A percentile compares a stretch with the other conserved stretches of the same genome.
Conservation (phyloP, 1,284 basidiomycete genomes). For the Fomitopsis palustris region DNA sequence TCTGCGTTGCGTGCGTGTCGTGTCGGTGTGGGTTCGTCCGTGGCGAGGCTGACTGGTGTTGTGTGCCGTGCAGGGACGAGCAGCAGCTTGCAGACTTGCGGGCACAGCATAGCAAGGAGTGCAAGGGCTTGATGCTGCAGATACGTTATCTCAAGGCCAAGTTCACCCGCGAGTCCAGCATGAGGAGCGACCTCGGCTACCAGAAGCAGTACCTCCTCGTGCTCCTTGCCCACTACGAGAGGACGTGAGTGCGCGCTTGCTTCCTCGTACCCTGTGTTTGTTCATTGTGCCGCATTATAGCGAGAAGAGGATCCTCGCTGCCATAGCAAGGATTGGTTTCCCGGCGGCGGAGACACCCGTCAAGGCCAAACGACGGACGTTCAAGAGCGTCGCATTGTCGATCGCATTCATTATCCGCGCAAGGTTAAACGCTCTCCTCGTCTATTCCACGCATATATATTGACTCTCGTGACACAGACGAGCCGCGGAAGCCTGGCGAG, state of each 20-base stretch:
- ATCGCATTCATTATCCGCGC: slow-evolving; percentile 66
- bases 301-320: slow-evolving; percentile 74
- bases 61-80: slow-evolving; percentile 40
- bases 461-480: slow-evolving; percentile 36
- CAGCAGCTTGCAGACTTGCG: slow-evolving; percentile 52
- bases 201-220: slow-evolving; percentile 84
- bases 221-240: slow-evolving; percentile 63
- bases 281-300: slow-evolving; percentile 34
- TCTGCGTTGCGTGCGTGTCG: slow-evolving; percentile 43
- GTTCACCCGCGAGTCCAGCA: slow-evolving; percentile 80
- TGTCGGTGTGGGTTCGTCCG: not conserved
- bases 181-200: slow-evolving; percentile 78
- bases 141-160: slow-evolving; percentile 92
- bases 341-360: slow-evolving; percentile 32
- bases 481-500: slow-evolving; percentile 58
- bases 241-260: slow-evolving; percentile 49
- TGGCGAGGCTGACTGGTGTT: slow-evolving; percentile 3
- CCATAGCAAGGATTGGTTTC: slow-evolving; percentile 78
- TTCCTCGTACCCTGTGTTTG: not conserved
- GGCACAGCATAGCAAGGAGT: slow-evolving; percentile 75
- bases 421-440: slow-evolving; percentile 43
- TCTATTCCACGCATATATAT: not conserved
- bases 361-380: slow-evolving; percentile 37
- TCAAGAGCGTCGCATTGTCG: slow-evolving; percentile 59
- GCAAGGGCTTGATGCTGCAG: slow-evolving; percentile 84